Base-by-base conservation (phyloP, 495 filamentous ascomycete species). In the Pseudevernia furfuracea region DNA sequence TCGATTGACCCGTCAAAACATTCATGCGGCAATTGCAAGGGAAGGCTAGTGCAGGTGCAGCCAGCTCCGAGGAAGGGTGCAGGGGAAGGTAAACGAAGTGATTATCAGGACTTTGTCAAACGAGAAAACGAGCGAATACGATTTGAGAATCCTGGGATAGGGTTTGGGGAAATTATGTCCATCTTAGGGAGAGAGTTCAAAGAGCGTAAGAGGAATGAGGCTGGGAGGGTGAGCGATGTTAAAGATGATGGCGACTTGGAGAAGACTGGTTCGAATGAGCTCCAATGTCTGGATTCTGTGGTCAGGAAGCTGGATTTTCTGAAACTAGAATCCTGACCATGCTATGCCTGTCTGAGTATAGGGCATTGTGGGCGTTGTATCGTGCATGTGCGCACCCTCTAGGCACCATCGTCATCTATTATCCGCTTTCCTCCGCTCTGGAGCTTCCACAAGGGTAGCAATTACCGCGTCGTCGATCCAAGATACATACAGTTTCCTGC, bases 41-140 rank as follows among this genome's bases (percentile, higher is more conserved):
- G 85, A 1, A 64, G 70, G 17, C 71, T 98, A 66, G 73, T 85
- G 69, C 94, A 97, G 80, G 85, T 87, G 17, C 89, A 89, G 75
- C 94, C 94, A 1, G 80, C 81, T 60, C 91, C 90, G 19, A 78
- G 88, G 59, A 82, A 74, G 44, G 71, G 46, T 21, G 71, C 43
- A 57, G 66, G 62, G 55, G 58, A 53, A 32, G 67, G 58, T 59
- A 71, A 62, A 64, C 63, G 67, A 60, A 81, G 70, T 32, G 83
- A 80, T 56, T 92, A 90, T 73, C 84, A 90, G 69, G 70, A 74
- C 11, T 92, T 88, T 72, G 79, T 90, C 58, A 69, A 69, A 59
- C 43, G 37, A 34, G 57, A 71, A 44, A 62, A 65, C 57, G 67
- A 64, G 39, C 59, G 67, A 36, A 60, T 71, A 11, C 68, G 58